Evolutionary conservation across 169 alveolate genomes (phyloP).

Genomic region (Eimeria sp.): DNA sequence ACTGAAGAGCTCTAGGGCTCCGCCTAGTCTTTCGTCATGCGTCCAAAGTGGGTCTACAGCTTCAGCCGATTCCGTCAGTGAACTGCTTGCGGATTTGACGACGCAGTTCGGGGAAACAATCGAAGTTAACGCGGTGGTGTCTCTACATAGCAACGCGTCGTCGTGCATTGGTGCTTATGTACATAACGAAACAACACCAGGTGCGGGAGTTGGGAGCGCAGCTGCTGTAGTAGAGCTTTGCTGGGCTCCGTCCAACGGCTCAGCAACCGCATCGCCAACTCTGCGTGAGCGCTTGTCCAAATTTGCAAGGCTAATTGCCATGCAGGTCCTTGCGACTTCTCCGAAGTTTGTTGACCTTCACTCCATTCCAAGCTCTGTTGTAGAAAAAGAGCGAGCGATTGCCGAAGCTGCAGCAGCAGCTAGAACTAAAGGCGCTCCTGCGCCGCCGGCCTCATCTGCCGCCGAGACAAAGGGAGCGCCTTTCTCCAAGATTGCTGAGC

Average conservation of each 20-base stretch:
- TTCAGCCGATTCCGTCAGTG: background rate
- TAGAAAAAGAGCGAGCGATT: slow-evolving; percentile 19
- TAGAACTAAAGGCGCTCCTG: background rate
- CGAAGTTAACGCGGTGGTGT: background rate
- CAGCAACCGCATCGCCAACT: background rate
- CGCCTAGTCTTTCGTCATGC: background rate
- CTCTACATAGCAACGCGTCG: background rate
- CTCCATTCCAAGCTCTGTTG: background rate
- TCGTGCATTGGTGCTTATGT: slow-evolving; percentile 33
- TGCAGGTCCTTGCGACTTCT: slow-evolving; percentile 43
- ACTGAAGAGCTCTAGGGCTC: background rate
- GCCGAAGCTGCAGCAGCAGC: slow-evolving; percentile 4
- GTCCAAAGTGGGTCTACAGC: background rate
- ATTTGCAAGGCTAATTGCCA: slow-evolving; percentile 59
- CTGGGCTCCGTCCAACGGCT: background rate
- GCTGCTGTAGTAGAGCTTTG: slow-evolving; percentile 37
- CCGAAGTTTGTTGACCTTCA: background rate
- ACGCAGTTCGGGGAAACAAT: slow-evolving; percentile 43
- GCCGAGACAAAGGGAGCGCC: background rate
- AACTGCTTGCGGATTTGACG: slow-evolving; percentile 17
- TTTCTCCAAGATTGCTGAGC: background rate
- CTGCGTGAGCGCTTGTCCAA: slow-evolving; percentile 6
- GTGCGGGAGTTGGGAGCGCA: slow-evolving; percentile 39
- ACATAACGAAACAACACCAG: slow-evolving; percentile 27
- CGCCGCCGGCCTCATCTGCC: background rate